Conservation (phyloP, 768 basidiomycete species). For the Leucosporidium creatinivorum region DNA sequence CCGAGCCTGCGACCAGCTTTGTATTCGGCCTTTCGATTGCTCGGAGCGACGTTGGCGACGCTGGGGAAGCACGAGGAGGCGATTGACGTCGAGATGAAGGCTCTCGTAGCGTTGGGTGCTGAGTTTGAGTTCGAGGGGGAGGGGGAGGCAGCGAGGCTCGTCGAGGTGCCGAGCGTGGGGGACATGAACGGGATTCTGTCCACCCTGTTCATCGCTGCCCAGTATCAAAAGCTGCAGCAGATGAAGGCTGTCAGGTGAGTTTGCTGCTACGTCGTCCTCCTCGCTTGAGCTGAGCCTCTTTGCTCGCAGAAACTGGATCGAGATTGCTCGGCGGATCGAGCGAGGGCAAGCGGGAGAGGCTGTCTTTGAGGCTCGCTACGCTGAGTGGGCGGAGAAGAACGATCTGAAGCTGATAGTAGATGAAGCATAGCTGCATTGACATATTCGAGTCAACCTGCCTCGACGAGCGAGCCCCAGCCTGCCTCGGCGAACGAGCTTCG, state of each 20-base stretch:
- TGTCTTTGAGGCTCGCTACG: not conserved
- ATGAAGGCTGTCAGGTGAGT: not conserved
- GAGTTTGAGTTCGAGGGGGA: slow-evolving; percentile 5
- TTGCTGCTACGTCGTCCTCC: not conserved
- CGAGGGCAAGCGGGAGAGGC: slow-evolving; percentile 5
- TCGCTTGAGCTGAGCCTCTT: not conserved
- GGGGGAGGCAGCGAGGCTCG: slow-evolving; percentile 5
- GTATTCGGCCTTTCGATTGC: slow-evolving; percentile 9
- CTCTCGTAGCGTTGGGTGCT: slow-evolving; percentile 5
- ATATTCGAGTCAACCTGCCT: too few relatives aligned
- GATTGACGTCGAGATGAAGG: slow-evolving; percentile 4
- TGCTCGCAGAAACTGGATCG: not conserved
- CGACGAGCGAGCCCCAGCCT: too few relatives aligned
- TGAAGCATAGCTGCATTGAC: too few relatives aligned
- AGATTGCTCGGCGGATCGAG: not conserved
- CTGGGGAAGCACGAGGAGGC: slow-evolving; percentile 15
- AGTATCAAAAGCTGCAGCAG: not conserved
- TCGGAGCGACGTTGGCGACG: slow-evolving; percentile 35
- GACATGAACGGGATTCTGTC: slow-evolving; percentile 21
- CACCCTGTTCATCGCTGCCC: slow-evolving; percentile 6
- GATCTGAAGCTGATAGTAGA: not conserved
- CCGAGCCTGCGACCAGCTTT: slow-evolving; percentile 2
- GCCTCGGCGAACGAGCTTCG: too few relatives aligned
- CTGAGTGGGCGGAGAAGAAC: not conserved
- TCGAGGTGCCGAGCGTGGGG: slow-evolving; percentile 16